Base-by-base conservation (phyloP, 768 basidiomycete species). In the Peribolospora baueri region DNA sequence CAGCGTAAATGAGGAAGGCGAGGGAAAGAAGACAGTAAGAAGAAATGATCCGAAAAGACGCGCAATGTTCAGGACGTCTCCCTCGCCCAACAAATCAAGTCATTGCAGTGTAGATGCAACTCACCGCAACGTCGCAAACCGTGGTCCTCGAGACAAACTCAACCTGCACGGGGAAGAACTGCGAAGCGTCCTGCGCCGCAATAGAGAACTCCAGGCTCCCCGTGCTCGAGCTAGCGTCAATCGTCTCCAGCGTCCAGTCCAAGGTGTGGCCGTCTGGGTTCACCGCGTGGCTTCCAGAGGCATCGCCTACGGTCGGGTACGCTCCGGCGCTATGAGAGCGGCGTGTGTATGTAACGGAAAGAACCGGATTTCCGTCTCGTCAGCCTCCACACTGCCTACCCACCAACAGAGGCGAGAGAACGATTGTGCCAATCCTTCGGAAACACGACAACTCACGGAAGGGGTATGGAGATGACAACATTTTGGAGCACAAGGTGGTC, bases 201-300 rank as follows among this genome's bases (percentile, higher is more conserved):
- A 87, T 78, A 46, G 75, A 81, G 69, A 97, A 95, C 62, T 95
- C 84, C 61, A 97, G 71, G n/a, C 78, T 83, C 7, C 91, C 91
- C 1, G 79, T 80, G 42, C 76, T 74, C 43, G 63, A 63, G 10
- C 67, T 68, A 36, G 71, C 74, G 39, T 74, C 74, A 58, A 97
- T 73, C 36, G 73, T 66, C 5, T 83, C 76, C 54, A 84, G 79
- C 3, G 75, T 74, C 91, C 91, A 98, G 42, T 84, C 79, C 50
- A 97, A 74, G 1, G 81, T 76, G 65, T 87, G 82, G 4, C 76
- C 77, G 25, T 76, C 75, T 1, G 81, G 74, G 67, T 90, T 82
- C 60, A 93, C 72, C 62, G 79, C 76, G 40, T 82, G 83, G 4
- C 76, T 70, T 60, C 80, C 75, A 0, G 82, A 78, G 3, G 81